Evolutionary conservation across 306 rosid genomes (phyloP), one percentile per base, ranked within the genome.

Genomic region (Vigna radiata): DNA sequence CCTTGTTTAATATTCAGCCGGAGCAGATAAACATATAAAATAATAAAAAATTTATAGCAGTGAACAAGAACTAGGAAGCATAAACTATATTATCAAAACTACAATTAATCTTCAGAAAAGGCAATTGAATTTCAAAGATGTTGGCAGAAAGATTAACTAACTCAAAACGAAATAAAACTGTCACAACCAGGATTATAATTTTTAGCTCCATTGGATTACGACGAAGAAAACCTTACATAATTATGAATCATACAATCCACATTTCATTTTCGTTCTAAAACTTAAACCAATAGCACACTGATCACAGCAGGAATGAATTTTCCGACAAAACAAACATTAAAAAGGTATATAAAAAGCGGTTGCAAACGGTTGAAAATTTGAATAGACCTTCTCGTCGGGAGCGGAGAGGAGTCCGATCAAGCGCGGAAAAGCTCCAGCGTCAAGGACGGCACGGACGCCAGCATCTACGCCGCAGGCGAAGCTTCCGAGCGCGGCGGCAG

Each of bases 401-500:
- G 83, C 78, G 25, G 96, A 88, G 43, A 95, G 86, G 71, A 92
- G 94, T 27, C 81, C 73, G 29, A 92, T 64, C 47, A 95, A 85
- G 71, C 80, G 82, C 46, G 97, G 85, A 50, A 93, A 84, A 6
- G 81, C 93, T 16, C 97, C 96, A 29, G 97, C 86, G 1, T 90
- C 99, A 13, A 92, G 96, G 12, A 95, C 90, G 44, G 97, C 97
- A 16, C 79, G 86, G 8, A 88, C 97, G n/a, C 99, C 99, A 44
- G 86, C 88, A 47, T 95, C 97, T 63, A 95, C 88, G 46, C 97
- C 97, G 48, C 97, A 95, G 23, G 97, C 88, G 54, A 95, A 95
- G 89, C 97, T 95, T 7, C 99, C 99, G 1, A 95, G 86, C 33
- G 82, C 91, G 1, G 97, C 97, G 16, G 89, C 96, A 16, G 99